A percentile compares a stretch with the other conserved stretches of the same genome.
phyloP scores from a whole-genome alignment of 306 rosid species.

The Dryas alaskensis region DNA sequence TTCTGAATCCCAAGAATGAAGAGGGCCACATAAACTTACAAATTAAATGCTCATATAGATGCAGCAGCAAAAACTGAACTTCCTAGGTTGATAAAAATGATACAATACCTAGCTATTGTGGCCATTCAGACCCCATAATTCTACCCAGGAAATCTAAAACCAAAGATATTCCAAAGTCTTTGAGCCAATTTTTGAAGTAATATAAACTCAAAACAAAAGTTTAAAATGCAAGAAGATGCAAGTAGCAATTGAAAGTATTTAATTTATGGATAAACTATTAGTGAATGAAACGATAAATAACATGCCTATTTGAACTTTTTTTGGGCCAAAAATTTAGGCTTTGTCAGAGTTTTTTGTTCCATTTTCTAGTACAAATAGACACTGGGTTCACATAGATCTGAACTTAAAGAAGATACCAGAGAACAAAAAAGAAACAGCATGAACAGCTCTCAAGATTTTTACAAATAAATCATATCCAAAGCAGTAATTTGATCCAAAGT shows the following conservation, averaged over 20 bases:
- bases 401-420: background rate
- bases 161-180: background rate
- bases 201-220: background rate
- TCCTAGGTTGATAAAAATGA: background rate
- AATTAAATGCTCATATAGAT: background rate
- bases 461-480: slow-evolving; percentile 1
- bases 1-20: background rate
- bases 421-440: background rate
- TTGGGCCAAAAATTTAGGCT: background rate
- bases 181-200: background rate
- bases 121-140: background rate
- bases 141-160: slow-evolving; percentile 2
- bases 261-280: background rate
- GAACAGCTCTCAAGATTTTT: background rate
- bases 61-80: too few relatives aligned
- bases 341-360: background rate
- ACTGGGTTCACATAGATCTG: background rate
- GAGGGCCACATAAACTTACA: background rate
- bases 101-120: background rate
- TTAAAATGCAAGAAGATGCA: background rate
- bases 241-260: background rate
- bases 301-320: background rate
- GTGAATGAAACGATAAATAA: background rate
- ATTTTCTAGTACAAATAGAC: background rate
- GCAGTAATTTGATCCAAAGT: background rate